A percentile compares a stretch with the other conserved stretches of the same genome.
Conservation (phyloP, 2,329 filamentous ascomycete species). For the Exophiala xenobiotica region DNA sequence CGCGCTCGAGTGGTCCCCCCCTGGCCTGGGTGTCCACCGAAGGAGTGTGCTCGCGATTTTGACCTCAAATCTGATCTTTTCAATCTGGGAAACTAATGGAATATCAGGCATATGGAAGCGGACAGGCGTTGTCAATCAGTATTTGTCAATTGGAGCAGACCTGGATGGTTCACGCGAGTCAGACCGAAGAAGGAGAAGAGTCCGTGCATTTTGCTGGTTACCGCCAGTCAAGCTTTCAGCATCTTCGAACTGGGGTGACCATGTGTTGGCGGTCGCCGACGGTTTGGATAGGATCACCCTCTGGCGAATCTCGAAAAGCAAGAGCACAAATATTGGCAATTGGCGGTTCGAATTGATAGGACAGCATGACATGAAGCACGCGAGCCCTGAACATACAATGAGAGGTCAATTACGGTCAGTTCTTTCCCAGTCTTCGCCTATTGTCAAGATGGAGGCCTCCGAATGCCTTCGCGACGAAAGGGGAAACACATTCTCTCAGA, state of each 20-base stretch:
- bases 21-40: constrained; percentile 55
- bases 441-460: constrained; percentile 12
- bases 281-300: constrained; percentile 32
- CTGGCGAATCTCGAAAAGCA: constrained; percentile 20
- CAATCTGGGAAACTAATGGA: constrained; percentile 55
- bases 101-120: constrained; percentile 52
- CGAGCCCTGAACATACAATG: background rate
- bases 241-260: constrained; percentile 36
- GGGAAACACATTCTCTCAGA: too few species aligned
- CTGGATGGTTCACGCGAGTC: constrained; percentile 15
- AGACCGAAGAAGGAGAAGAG: constrained; percentile 34
- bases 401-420: constrained; percentile 5
- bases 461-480: too few species aligned
- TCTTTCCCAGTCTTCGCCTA: constrained; percentile 15
- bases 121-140: constrained; percentile 53
- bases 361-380: background rate
- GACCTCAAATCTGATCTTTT: constrained; percentile 57
- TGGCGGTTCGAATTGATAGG: constrained; percentile 19
- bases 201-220: constrained; percentile 46
- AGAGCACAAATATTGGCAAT: constrained; percentile 12
- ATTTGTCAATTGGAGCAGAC: constrained; percentile 36
- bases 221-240: constrained; percentile 15
- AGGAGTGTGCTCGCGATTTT: constrained; percentile 56
- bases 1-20: constrained; percentile 57
- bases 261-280: constrained; percentile 40